These are phyloP conservation scores for Ailanthus altissimus DNA, from an alignment of 345 rosid genomes.

Conservation along the genomic window DNA sequence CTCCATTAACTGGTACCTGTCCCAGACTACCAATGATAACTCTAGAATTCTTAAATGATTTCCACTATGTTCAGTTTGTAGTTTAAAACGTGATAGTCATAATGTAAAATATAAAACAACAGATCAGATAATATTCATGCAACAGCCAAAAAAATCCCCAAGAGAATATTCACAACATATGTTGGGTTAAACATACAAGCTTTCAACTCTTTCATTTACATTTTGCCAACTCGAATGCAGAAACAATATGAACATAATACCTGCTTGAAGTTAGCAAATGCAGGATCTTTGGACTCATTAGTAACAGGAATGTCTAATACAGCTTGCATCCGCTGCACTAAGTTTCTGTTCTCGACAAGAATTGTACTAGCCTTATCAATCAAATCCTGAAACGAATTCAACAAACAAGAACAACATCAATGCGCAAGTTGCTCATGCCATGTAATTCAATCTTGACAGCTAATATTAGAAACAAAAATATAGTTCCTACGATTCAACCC, in stretches of 20 bases:
- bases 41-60: background rate
- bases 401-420: slow-evolving; percentile 7
- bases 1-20: background rate
- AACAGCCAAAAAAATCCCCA: background rate
- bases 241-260: slow-evolving; percentile 29
- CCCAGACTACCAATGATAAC: background rate
- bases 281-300: slow-evolving; percentile 52
- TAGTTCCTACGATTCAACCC: background rate
- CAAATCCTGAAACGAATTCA: slow-evolving; percentile 60
- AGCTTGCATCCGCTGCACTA: slow-evolving; percentile 65
- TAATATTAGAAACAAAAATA: background rate
- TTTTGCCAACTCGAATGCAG: background rate
- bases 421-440: background rate
- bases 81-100: background rate
- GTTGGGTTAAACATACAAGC: background rate
- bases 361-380: slow-evolving; percentile 76
- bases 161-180: background rate
- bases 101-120: background rate
- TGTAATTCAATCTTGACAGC: background rate
- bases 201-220: background rate
- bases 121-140: background rate
- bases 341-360: slow-evolving; percentile 71
- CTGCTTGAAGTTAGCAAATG: slow-evolving; percentile 80
- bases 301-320: slow-evolving; percentile 45
- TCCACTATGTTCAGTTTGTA: background rate